Conservation (phyloP, 495 filamentous ascomycete species). For the Aspergillus hancockii region DNA sequence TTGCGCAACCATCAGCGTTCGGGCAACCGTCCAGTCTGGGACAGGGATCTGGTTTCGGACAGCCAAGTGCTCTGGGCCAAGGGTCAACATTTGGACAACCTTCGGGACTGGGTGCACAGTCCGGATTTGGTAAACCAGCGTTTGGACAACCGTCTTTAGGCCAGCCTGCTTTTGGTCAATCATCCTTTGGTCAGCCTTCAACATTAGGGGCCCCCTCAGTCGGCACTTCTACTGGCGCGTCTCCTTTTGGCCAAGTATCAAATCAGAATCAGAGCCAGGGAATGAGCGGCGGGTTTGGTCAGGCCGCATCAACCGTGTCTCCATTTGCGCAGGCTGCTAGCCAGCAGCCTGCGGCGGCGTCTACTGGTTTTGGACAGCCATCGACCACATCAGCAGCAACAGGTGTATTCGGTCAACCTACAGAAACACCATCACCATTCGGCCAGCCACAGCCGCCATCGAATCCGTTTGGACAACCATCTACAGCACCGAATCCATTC, state of each 20-base stretch:
- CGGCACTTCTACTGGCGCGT: conserved; percentile 22
- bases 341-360: conserved; percentile 14
- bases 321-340: conserved; percentile 36
- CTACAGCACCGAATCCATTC: conserved; percentile 23
- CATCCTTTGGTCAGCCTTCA: conserved; percentile 31
- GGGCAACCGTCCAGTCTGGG: conserved; percentile 33
- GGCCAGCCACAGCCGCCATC: conserved; percentile 21
- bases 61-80: conserved; percentile 34
- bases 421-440: conserved; percentile 30
- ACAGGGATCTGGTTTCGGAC: conserved; percentile 32
- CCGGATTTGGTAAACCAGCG: conserved; percentile 32
- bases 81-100: conserved; percentile 37
- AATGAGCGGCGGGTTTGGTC: conserved; percentile 31
- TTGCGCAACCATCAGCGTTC: conserved; percentile 38
- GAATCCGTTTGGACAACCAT: conserved; percentile 25
- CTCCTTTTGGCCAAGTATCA: conserved; percentile 39
- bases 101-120: conserved; percentile 22
- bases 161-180: conserved; percentile 31
- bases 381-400: conserved; percentile 19
- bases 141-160: conserved; percentile 41
- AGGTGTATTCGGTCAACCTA: conserved; percentile 36
- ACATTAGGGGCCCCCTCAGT: conserved; percentile 33
- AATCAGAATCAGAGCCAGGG: conserved; percentile 26
- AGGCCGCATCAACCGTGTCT: conserved; percentile 24
- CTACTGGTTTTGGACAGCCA: conserved; percentile 31